A percentile compares a stretch with the other conserved stretches of the same genome.
These are phyloP conservation scores for Thielaviopsis punctulata DNA, from an alignment of 2,329 filamentous ascomycete genomes.

Conservation along the genomic window DNA sequence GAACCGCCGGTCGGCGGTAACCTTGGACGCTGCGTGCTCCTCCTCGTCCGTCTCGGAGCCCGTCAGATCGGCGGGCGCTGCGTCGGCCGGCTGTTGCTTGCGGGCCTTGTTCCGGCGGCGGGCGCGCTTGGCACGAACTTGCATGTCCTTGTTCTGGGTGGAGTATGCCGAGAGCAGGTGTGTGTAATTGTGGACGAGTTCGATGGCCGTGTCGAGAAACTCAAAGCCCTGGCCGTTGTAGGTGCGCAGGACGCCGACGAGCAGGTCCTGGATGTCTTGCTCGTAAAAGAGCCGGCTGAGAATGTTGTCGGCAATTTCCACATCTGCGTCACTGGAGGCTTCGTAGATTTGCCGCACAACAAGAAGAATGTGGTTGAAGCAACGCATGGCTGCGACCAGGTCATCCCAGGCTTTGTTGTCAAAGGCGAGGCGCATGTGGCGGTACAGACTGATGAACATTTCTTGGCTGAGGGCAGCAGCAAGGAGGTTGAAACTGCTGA, in stretches of 20 bases:
- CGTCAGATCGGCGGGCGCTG: slow-evolving; percentile 13
- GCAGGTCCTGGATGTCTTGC: slow-evolving; percentile 76
- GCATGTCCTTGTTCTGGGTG: slow-evolving; percentile 86
- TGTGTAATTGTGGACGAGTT: slow-evolving; percentile 79
- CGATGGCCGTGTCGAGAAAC: slow-evolving; percentile 81
- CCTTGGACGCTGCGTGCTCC: slow-evolving; percentile 53
- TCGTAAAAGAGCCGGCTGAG: slow-evolving; percentile 97
- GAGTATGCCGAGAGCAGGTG: slow-evolving; percentile 85
- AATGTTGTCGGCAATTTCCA: slow-evolving; percentile 96
- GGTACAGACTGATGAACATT: slow-evolving; percentile 78
- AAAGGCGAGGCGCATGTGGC: slow-evolving; percentile 59
- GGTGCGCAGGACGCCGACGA: slow-evolving; percentile 62
- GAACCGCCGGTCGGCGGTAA: slow-evolving; percentile 74
- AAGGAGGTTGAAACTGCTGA: slow-evolving; percentile 70
- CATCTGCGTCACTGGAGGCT: slow-evolving; percentile 74
- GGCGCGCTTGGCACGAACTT: slow-evolving; percentile 67
- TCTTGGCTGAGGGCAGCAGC: slow-evolving; percentile 86
- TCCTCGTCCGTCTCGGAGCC: slow-evolving; percentile 37
- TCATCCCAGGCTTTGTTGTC: slow-evolving; percentile 80
- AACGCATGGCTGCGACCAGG: slow-evolving; percentile 74
- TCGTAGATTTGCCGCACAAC: slow-evolving; percentile 86
- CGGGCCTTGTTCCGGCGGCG: slow-evolving; percentile 48
- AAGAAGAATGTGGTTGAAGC: slow-evolving; percentile 83
- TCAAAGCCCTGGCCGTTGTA: slow-evolving; percentile 91
- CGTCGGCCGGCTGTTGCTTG: slow-evolving; percentile 15